phyloP scores from a whole-genome alignment of 1,139 yeast genomes.

The Geotrichum candidum region DNA sequence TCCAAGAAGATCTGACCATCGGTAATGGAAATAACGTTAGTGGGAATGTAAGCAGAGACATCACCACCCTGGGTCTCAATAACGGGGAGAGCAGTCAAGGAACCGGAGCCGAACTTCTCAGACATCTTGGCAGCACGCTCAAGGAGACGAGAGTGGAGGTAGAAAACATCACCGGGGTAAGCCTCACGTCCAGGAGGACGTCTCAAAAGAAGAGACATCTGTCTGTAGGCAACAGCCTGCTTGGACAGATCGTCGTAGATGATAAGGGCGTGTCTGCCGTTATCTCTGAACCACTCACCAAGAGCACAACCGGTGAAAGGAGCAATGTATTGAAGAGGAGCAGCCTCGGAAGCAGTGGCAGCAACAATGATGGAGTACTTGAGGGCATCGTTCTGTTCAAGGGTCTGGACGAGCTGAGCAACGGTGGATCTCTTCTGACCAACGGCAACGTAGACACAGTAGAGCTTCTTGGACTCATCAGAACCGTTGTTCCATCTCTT shows the following conservation, averaged over 20 bases:
- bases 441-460: slow-evolving; percentile 99
- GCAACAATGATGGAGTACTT: slow-evolving; percentile 98
- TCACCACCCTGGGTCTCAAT: slow-evolving; percentile 99
- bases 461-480: slow-evolving; percentile 95
- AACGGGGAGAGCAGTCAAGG: slow-evolving; percentile 92
- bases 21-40: slow-evolving; percentile 94
- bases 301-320: slow-evolving; percentile 99
- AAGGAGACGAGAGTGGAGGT: slow-evolving; percentile 91
- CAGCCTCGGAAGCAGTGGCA: slow-evolving; percentile 99
- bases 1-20: slow-evolving; percentile 98
- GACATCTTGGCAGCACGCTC: slow-evolving; percentile 98
- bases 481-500: slow-evolving; percentile 95
- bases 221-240: slow-evolving; percentile 99
- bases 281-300: slow-evolving; percentile 99
- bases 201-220: slow-evolving; percentile 93
- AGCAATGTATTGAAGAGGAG: slow-evolving; percentile 99
- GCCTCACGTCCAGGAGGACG: slow-evolving; percentile 98
- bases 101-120: slow-evolving; percentile 84
- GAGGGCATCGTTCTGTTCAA: slow-evolving; percentile 96
- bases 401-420: slow-evolving; percentile 98
- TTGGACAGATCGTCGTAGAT: slow-evolving; percentile 97
- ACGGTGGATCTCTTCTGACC: slow-evolving; percentile 99
- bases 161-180: slow-evolving; percentile 96
- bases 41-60: slow-evolving; percentile 96
- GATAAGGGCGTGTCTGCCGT: slow-evolving; percentile 95